Percentiles rank a stretch among this genome's conserved stretches.
phyloP scores from a whole-genome alignment of 495 filamentous ascomycete species.

The Viridothelium virens region DNA sequence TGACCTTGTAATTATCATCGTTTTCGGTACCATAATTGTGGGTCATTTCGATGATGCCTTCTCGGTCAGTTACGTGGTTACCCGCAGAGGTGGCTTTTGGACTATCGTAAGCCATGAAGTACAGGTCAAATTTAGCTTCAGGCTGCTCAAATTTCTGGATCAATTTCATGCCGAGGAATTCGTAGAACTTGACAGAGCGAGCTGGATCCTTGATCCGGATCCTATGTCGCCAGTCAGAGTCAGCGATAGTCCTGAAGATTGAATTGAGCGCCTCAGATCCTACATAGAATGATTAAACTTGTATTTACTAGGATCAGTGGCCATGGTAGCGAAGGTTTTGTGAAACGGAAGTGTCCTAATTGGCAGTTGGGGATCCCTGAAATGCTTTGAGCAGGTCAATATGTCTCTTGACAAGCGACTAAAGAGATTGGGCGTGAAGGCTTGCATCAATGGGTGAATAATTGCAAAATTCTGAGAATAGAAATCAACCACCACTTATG shows the following conservation, averaged over 20 bases:
- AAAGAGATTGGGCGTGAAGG: not conserved
- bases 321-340: conserved; percentile 53
- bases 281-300: conserved; percentile 80
- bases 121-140: conserved; percentile 84
- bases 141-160: conserved; percentile 66
- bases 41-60: conserved; percentile 86
- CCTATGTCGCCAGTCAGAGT: conserved; percentile 42
- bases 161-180: conserved; percentile 81
- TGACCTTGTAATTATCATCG: conserved; percentile 71
- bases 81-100: conserved; percentile 52
- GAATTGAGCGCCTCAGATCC: conserved; percentile 25
- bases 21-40: conserved; percentile 95
- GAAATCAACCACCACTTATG: not conserved
- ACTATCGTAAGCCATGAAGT: conserved; percentile 71
- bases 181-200: conserved; percentile 87
- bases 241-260: conserved; percentile 16
- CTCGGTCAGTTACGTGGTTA: conserved; percentile 67
- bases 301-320: conserved; percentile 70
- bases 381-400: not conserved
- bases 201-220: conserved; percentile 91
- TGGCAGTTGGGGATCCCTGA: not conserved
- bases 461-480: not conserved
- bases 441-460: conserved; percentile 2
- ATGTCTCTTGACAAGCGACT: not conserved
- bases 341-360: not conserved